Evolutionary conservation across 352 stramenopile species (phyloP).

Genomic region (Pythium monospermum): DNA sequence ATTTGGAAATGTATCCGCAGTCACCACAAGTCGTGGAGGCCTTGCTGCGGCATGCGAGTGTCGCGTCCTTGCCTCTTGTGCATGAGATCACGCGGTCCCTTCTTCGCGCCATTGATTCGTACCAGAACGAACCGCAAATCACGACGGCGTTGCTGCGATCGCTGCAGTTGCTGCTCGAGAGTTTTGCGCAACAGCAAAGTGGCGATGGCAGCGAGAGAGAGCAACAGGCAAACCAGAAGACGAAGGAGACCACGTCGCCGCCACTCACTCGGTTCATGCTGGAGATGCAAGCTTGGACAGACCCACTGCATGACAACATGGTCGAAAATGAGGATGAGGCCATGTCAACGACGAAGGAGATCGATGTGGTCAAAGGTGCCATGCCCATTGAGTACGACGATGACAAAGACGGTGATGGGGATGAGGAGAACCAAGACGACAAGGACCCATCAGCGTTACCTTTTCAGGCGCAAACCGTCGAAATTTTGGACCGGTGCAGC

Average conservation of each 20-base stretch:
- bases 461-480: conserved; percentile 54
- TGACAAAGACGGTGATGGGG: conserved; percentile 9
- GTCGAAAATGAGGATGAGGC: no score
- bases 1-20: conserved; percentile 63
- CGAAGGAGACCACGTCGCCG: background rate
- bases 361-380: conserved; percentile 43
- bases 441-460: conserved; percentile 20
- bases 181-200: conserved; percentile 4
- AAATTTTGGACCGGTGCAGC: conserved; percentile 70
- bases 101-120: conserved; percentile 65
- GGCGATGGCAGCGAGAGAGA: background rate
- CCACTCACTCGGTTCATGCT: conserved; percentile 48
- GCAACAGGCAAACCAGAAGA: background rate
- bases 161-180: conserved; percentile 47
- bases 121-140: conserved; percentile 33
- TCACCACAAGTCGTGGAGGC: conserved; percentile 75
- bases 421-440: no score
- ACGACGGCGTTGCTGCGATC: conserved; percentile 16
- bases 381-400: conserved; percentile 49
- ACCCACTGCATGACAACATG: conserved; percentile 5
- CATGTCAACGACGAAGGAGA: conserved; percentile 7
- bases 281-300: conserved; percentile 53
- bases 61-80: conserved; percentile 67
- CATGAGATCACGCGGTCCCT: conserved; percentile 73
- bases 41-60: conserved; percentile 52